Evolutionary conservation across 306 rosid genomes (phyloP).

Genomic region (Fragaria iinumae): DNA sequence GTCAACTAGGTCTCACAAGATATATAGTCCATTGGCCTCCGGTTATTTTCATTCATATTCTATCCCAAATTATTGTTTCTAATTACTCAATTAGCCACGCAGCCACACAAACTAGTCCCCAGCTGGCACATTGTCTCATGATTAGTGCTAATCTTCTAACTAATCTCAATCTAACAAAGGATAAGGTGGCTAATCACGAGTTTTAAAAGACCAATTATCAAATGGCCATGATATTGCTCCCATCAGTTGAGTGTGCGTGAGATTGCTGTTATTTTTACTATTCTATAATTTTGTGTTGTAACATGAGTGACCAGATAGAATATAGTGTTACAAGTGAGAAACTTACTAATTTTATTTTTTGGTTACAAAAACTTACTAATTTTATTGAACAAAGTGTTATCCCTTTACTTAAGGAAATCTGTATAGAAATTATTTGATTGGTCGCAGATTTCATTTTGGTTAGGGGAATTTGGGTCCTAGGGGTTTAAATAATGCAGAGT

Average conservation of each 20-base stretch:
- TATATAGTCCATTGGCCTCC: neutral
- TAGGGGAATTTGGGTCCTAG: neutral
- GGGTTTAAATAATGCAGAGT: neutral
- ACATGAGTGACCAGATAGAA: too few species aligned
- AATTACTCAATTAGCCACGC: slow-evolving; percentile 7
- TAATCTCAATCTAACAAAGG: neutral
- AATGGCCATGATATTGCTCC: neutral
- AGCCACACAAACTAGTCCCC: neutral
- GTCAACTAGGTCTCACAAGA: slow-evolving; percentile 10
- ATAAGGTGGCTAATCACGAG: slow-evolving; percentile 13
- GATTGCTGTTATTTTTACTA: too few species aligned
- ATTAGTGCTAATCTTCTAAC: neutral
- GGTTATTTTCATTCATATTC: neutral
- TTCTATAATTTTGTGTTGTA: too few species aligned
- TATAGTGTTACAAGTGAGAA: too few species aligned
- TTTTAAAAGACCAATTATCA: neutral
- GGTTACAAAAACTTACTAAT: too few species aligned
- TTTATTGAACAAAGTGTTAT: too few species aligned
- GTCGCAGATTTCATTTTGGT: neutral
- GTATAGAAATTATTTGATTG: neutral
- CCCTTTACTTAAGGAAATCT: neutral
- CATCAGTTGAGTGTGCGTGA: neutral
- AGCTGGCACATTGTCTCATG: slow-evolving; percentile 14
- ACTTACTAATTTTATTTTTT: too few species aligned
- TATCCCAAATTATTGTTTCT: neutral